Evolutionary conservation across 495 filamentous ascomycete genomes (phyloP).

Genomic region (Penicillium cosmopolitanum): DNA sequence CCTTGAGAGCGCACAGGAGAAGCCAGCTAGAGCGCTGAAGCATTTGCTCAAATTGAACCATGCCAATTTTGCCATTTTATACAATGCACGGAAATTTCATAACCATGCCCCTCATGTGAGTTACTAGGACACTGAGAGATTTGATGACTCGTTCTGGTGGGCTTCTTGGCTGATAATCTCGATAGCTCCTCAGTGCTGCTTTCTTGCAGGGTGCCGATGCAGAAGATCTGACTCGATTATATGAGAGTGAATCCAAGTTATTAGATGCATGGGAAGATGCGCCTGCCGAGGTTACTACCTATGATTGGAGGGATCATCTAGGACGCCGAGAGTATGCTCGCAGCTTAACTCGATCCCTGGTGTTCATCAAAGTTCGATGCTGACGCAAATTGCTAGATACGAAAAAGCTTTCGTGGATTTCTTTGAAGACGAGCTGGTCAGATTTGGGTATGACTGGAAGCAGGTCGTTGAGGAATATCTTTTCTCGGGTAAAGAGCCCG

Average conservation of each 20-base stretch:
- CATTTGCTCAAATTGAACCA: constrained; percentile 91
- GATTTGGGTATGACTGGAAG: constrained; percentile 82
- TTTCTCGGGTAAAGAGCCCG: constrained; percentile 71
- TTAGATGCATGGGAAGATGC: constrained; percentile 85
- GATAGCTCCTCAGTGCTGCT: constrained; percentile 72
- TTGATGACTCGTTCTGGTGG: constrained; percentile 60
- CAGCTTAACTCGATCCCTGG: constrained; percentile 1
- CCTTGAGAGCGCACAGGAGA: constrained; percentile 78
- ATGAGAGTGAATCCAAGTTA: constrained; percentile 70
- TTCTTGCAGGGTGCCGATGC: constrained; percentile 79
- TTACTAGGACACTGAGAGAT: constrained; percentile 2
- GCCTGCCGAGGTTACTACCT: constrained; percentile 75
- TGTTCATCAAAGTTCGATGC: not conserved
- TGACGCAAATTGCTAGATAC: constrained; percentile 54
- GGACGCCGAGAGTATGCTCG: constrained; percentile 63
- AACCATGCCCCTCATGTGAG: constrained; percentile 86
- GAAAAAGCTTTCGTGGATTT: constrained; percentile 90
- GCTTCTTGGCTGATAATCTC: constrained; percentile 26
- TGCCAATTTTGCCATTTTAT: constrained; percentile 82
- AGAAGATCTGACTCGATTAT: constrained; percentile 73
- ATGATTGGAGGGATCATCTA: constrained; percentile 86
- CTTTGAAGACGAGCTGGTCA: constrained; percentile 84
- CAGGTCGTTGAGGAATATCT: constrained; percentile 74
- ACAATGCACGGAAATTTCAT: constrained; percentile 74
- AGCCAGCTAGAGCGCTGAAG: constrained; percentile 80